These are phyloP conservation scores for Gigaspora rosea DNA, from an alignment of 192 early-diverging fungal species.

Conservation along the genomic window DNA sequence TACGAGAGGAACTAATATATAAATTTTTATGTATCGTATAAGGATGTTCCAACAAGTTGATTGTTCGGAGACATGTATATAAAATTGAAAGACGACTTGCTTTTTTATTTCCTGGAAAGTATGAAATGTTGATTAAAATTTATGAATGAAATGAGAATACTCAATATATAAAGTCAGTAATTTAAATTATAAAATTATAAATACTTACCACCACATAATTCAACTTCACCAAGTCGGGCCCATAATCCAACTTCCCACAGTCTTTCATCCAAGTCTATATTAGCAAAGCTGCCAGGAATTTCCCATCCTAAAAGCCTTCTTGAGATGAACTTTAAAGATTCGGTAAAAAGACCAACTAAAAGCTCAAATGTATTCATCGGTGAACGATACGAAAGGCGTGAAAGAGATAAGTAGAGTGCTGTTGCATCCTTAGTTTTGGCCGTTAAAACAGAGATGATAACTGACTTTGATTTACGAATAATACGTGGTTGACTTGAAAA, in stretches of 20 bases:
- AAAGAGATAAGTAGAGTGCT: conserved; percentile 16
- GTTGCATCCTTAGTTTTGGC: conserved; percentile 23
- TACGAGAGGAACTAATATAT: conserved; percentile 18
- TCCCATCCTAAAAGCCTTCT: conserved; percentile 25
- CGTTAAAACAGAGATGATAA: conserved; percentile 4
- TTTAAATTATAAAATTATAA: neutral
- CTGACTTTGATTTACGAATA: neutral
- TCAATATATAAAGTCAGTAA: neutral
- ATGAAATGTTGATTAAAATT: neutral
- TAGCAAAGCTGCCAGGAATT: neutral
- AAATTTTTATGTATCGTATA: neutral
- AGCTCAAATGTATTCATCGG: neutral
- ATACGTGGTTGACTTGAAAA: conserved; percentile 19
- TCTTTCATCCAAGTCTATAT: conserved; percentile 11
- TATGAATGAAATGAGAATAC: neutral
- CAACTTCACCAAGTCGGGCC: conserved; percentile 23
- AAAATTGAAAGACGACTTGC: conserved; percentile 27
- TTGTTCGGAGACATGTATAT: conserved; percentile 20
- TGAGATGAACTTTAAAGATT: conserved; percentile 13
- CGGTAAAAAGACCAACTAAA: conserved; percentile 20
- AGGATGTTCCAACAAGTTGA: conserved; percentile 25
- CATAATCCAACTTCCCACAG: conserved; percentile 5
- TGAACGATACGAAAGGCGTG: neutral
- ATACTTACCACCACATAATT: conserved; percentile 29
- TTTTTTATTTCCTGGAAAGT: conserved; percentile 18